A percentile compares a stretch with the other conserved stretches of the same genome.
These are phyloP conservation scores for Sporothrix dimorphospora DNA, from an alignment of 2,329 filamentous ascomycete species.

Conservation along the genomic window DNA sequence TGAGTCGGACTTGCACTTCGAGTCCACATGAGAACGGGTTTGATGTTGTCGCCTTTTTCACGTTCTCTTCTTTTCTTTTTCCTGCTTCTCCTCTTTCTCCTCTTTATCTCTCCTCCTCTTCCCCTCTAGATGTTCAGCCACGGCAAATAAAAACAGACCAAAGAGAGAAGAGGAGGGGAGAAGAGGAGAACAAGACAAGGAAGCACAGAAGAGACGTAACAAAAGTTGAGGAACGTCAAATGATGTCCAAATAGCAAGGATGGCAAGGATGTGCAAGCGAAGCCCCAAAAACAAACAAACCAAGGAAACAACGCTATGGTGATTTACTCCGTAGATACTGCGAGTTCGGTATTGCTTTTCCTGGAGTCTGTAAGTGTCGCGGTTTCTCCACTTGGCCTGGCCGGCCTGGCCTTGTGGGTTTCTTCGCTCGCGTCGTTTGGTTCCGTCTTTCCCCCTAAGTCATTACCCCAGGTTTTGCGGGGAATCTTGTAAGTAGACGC, in stretches of 20 bases:
- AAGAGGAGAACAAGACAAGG: neutral
- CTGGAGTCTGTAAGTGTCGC: neutral
- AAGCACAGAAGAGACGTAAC: neutral
- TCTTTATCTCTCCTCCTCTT: neutral
- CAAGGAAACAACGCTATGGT: neutral
- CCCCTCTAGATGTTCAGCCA: neutral
- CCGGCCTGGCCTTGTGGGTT: neutral
- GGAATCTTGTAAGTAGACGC: slow-evolving; percentile 8
- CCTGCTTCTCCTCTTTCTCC: neutral
- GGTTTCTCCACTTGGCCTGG: neutral
- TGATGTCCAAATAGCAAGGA: neutral
- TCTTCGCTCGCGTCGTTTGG: slow-evolving; percentile 2
- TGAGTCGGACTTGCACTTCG: neutral
- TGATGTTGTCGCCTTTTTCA: neutral
- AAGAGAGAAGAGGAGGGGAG: neutral
- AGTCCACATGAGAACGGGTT: neutral
- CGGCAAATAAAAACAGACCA: neutral
- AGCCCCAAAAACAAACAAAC: neutral
- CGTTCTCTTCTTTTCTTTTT: neutral
- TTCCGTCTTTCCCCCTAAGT: neutral
- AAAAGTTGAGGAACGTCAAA: neutral
- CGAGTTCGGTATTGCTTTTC: slow-evolving; percentile 21
- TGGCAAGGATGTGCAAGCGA: neutral
- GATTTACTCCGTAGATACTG: slow-evolving; percentile 20
- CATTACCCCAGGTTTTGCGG: slow-evolving; percentile 17